Percentiles rank a stretch among this genome's conserved stretches.
These are phyloP conservation scores for Zygnema cylindricum DNA, from an alignment of 139 green algal species.

Conservation along the genomic window DNA sequence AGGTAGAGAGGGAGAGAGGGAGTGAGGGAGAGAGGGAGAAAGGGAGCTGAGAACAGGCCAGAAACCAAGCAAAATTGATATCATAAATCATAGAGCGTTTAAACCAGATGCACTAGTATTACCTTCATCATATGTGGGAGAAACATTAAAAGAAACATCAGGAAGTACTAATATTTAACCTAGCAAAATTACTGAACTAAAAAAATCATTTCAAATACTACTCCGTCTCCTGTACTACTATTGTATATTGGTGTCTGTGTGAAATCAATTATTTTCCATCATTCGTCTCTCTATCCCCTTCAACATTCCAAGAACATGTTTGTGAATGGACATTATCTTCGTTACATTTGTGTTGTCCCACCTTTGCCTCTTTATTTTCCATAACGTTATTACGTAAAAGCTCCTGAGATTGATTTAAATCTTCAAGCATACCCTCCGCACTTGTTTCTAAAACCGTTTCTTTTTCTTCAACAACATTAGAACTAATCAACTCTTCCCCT, in stretches of 20 bases:
- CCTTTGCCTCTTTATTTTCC: background rate
- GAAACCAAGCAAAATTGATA: background rate
- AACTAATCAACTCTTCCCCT: too few species aligned
- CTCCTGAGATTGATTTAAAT: background rate
- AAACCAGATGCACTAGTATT: background rate
- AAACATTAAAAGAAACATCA: background rate
- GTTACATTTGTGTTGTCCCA: background rate
- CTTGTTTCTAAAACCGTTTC: background rate
- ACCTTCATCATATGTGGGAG: background rate
- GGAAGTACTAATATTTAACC: background rate
- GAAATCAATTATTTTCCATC: too few species aligned
- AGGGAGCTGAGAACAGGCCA: background rate
- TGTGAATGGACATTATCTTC: background rate
- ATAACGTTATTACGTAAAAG: background rate
- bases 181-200: background rate
- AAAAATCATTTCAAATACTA: background rate
- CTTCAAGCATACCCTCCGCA: background rate
- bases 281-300: too few species aligned
- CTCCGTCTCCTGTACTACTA: background rate
- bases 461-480: background rate
- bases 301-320: background rate
- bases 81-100: background rate
- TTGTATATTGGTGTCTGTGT: background rate
- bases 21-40: background rate
- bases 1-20: background rate